These are phyloP conservation scores for Coemansia sp. DNA, from an alignment of 192 early-diverging fungal genomes.

Conservation along the genomic window DNA sequence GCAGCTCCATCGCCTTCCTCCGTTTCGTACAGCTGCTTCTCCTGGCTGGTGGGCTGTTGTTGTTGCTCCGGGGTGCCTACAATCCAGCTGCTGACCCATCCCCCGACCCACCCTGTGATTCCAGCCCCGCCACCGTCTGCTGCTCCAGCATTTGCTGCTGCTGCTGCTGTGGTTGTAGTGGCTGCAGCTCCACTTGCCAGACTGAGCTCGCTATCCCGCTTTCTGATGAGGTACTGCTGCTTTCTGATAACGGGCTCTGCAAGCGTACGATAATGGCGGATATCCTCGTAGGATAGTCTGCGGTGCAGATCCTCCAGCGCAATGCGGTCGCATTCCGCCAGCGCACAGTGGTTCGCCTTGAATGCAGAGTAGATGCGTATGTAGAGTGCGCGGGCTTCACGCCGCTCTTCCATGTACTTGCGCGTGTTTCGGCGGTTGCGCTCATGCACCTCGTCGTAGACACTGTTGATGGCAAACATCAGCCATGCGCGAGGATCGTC, in stretches of 20 bases:
- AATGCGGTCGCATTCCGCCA: slow-evolving; percentile 44
- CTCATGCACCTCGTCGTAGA: slow-evolving; percentile 88
- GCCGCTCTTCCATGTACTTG: slow-evolving; percentile 75
- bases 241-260: slow-evolving; percentile 72
- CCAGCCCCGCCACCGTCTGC: slow-evolving; percentile 21
- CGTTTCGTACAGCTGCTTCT: not conserved
- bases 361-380: slow-evolving; percentile 72
- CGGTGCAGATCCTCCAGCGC: slow-evolving; percentile 70
- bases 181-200: slow-evolving; percentile 1
- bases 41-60: slow-evolving; percentile 4
- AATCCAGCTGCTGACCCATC: slow-evolving; percentile 54
- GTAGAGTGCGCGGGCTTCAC: slow-evolving; percentile 77
- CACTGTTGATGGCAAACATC: slow-evolving; percentile 68
- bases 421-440: slow-evolving; percentile 81
- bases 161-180: slow-evolving; percentile 6
- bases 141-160: slow-evolving; percentile 6
- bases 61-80: slow-evolving; percentile 18
- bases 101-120: slow-evolving; percentile 53
- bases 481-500: slow-evolving; percentile 86
- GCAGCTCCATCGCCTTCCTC: not conserved
- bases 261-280: slow-evolving; percentile 79
- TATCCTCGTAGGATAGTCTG: slow-evolving; percentile 84
- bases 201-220: slow-evolving; percentile 32
- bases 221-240: slow-evolving; percentile 65
- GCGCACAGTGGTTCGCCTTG: slow-evolving; percentile 43